These are phyloP conservation scores for Gyrodon lividus DNA, from an alignment of 768 basidiomycete species.

Conservation along the genomic window DNA sequence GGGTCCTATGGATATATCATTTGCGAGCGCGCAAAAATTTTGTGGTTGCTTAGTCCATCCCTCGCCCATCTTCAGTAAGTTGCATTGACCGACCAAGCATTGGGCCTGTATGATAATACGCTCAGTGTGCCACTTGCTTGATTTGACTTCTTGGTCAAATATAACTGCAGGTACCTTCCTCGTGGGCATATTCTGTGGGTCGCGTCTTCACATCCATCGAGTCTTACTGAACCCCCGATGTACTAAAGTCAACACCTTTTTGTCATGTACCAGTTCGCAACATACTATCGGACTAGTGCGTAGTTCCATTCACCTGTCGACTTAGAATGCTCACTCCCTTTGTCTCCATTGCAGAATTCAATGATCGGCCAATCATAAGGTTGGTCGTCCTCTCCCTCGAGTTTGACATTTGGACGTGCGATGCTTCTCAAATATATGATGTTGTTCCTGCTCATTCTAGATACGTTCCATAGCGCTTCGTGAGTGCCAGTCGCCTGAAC, in stretches of 20 bases:
- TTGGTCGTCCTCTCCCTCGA: background rate
- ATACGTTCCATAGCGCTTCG: conserved; percentile 19
- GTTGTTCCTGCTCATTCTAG: conserved; percentile 16
- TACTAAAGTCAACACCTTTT: conserved; percentile 23
- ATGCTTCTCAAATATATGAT: conserved; percentile 11
- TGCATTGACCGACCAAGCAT: background rate
- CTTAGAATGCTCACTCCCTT: background rate
- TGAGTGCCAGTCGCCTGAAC: conserved; percentile 3
- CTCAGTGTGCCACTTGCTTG: background rate
- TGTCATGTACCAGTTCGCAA: conserved; percentile 42
- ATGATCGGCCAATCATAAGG: conserved; percentile 13
- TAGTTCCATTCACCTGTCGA: background rate
- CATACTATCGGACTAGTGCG: conserved; percentile 32
- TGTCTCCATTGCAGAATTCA: conserved; percentile 7
- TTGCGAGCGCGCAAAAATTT: no score
- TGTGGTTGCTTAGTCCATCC: no score
- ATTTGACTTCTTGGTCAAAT: no score
- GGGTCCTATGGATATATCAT: no score
- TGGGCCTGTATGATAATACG: conserved; percentile 7
- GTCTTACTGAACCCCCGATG: background rate
- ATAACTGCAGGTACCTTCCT: conserved; percentile 15
- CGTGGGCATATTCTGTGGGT: conserved; percentile 23
- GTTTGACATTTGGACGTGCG: background rate
- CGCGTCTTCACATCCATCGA: background rate
- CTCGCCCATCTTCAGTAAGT: no score